Conservation (phyloP, 257 asterid genomes). For the Nicotiana benthamiana region DNA sequence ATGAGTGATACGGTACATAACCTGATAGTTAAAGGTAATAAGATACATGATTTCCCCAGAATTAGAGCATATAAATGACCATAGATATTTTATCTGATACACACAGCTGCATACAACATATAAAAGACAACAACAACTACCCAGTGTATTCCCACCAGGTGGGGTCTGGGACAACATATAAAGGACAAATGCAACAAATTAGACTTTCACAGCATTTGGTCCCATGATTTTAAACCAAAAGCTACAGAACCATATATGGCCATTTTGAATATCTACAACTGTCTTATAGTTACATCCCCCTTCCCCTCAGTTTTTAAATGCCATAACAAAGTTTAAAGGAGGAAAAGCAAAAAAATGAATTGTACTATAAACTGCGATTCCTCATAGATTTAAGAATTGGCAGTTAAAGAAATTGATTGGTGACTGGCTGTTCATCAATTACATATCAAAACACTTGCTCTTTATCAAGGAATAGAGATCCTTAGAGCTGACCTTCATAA, state of each 20-base stretch:
- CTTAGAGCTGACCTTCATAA: constrained; percentile 66
- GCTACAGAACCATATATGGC: neutral
- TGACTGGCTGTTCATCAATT: neutral
- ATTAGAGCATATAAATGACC: neutral
- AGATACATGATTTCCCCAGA: neutral
- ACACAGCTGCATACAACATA: neutral
- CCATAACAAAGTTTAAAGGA: neutral
- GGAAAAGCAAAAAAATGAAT: neutral
- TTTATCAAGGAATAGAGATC: constrained; percentile 18
- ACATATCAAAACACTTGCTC: neutral
- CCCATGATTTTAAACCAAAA: neutral
- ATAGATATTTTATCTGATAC: neutral
- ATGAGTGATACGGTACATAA: neutral
- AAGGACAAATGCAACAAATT: neutral
- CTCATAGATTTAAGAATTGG: neutral
- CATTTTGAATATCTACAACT: too few species aligned
- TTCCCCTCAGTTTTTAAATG: neutral
- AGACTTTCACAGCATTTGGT: neutral
- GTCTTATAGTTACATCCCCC: too few species aligned
- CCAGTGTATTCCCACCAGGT: too few species aligned
- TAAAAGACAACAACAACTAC: neutral
- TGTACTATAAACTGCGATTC: neutral
- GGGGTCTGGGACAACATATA: neutral
- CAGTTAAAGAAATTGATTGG: neutral
- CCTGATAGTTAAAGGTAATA: neutral